Evolutionary conservation across 1,284 basidiomycete genomes (phyloP), one percentile per base, ranked within the genome.

Genomic region (Coniferiporia weirii): DNA sequence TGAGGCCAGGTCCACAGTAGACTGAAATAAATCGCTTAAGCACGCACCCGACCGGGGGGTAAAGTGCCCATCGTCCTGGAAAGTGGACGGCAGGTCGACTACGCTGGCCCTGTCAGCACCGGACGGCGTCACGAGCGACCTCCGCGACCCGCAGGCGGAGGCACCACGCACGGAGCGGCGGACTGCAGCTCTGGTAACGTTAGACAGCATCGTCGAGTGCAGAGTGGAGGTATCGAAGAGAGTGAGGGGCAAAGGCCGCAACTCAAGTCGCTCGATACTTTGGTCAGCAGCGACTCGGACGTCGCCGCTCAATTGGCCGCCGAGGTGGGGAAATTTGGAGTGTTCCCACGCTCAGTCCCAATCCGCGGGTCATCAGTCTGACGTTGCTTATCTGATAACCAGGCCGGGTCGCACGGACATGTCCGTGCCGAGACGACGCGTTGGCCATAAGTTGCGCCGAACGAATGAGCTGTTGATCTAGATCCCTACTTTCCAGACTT

Each of bases 61-160:
- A 64, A 91, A 84, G 68, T 87, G 82, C 3, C 76, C 79, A 64
- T 89, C 84, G 65, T 84, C 85, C 66, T 85, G 79, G 70, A 88
- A 89, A 6, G 81, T 78, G 52, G 87, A 80, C 47, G 87, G 87
- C 22, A 91, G 76, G 65, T 92, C 89, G 64, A 91, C 83, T 59
- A 92, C 81, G 66, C 84, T 89, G 36, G 89, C 89, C 67, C 87
- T 78, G 72, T 91, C 89, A 55, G 89, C 82, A 60, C 81, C 80
- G 7, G 90, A 91, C 15, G 89, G 89, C 66, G 90, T 87, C 32
- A 91, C 87, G 64, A 89, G 84, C 15, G 73, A 67, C 65, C 82
- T 71, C 60, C 69, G 71, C 2, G 70, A 65, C 34, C 61, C 68
- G 40, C 54, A 61, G 17, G 17, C 17, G 15, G 19, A 17, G 13